Percentiles rank a stretch among this genome's conserved stretches.
These are phyloP conservation scores for Cyclospora cayetanensis DNA, from an alignment of 169 alveolate species.

Conservation along the genomic window DNA sequence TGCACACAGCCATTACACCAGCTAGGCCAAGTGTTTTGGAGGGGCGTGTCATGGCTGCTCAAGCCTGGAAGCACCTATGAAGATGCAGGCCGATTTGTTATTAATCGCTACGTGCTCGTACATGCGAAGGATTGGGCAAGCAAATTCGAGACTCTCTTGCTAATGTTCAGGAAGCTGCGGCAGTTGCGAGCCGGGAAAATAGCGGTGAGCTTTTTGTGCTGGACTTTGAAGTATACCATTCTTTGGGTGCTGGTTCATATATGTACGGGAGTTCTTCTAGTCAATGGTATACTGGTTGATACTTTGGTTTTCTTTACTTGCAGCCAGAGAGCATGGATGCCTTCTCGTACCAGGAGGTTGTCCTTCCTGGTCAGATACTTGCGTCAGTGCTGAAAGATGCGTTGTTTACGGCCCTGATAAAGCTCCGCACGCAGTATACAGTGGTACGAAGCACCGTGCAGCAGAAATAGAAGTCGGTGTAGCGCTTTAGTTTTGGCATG, in stretches of 20 bases:
- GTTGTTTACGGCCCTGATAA: constrained; percentile 53
- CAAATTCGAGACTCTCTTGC: constrained; percentile 93
- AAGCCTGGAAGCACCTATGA: constrained; percentile 92
- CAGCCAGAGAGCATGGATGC: constrained; percentile 83
- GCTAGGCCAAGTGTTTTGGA: constrained; percentile 86
- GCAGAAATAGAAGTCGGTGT: too few species aligned
- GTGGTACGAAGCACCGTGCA: constrained; percentile 41
- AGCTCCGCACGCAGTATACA: constrained; percentile 60
- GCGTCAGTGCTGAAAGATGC: constrained; percentile 83
- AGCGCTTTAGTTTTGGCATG: too few species aligned
- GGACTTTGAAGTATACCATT: background rate
- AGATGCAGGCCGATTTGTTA: constrained; percentile 94
- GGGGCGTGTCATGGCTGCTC: constrained; percentile 82
- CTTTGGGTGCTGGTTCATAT: background rate
- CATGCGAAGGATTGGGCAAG: constrained; percentile 93
- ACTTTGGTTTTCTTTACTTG: background rate
- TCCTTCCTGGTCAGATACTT: constrained; percentile 86
- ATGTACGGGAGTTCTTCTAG: background rate
- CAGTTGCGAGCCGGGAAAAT: constrained; percentile 92
- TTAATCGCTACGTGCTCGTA: constrained; percentile 94
- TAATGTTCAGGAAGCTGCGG: constrained; percentile 96
- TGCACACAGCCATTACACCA: constrained; percentile 79
- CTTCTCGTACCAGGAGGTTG: constrained; percentile 87
- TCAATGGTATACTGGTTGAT: background rate
- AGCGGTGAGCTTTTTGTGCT: background rate